Base-by-base conservation (phyloP, 208 protist species). In the Trypanosoma rangeli region DNA sequence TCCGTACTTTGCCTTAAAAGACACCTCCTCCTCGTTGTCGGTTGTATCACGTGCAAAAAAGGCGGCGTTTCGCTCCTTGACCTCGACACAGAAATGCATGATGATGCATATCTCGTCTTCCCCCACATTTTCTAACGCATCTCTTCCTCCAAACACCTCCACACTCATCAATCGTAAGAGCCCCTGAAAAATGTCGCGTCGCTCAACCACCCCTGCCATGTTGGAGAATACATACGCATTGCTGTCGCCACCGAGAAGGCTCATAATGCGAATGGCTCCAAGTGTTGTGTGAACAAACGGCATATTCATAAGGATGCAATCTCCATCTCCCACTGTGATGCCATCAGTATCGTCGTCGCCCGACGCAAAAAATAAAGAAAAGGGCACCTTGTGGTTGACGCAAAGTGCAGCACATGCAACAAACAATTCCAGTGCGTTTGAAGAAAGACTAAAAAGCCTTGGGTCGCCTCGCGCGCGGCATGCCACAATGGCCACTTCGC, bases 361-460 rank as follows among this genome's bases (percentile, higher is more conserved):
- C 3, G 64, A 24, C 28, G 20, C 12, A 62, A 94, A 89, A 42
- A 87, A 86, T 16, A 58, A 20, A 15, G 67, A 70, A 50, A 92
- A 79, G 8, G 85, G 75, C 9, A 95, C 85, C 13, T 52, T 48
- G 74, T 95, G 86, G 46, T 86, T 90, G 2, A 50, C 44, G 65
- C 90, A 93, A 29, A 95, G 74, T 16, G 82, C 74, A 0, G 76
- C 85, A 59, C 85, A 89, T 2, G 90, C 72, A 20, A 88, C 83
- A 59, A 86, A 84, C 24, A 74, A 68, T 37, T 95, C 85, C 2
- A 69, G 37, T 48, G 42, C 26, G 37, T 18, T 61, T 35, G 52
- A n/a, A n/a, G 52, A 37, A 24, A 3, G 7, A 54, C n/a, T 59
- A 42, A 74, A 74, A 57, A 73, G 54, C 10, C 10, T 56, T 35